Evolutionary conservation across 371 early-diverging fungal species (phyloP).

Genomic region (Fennellomyces sp.): DNA sequence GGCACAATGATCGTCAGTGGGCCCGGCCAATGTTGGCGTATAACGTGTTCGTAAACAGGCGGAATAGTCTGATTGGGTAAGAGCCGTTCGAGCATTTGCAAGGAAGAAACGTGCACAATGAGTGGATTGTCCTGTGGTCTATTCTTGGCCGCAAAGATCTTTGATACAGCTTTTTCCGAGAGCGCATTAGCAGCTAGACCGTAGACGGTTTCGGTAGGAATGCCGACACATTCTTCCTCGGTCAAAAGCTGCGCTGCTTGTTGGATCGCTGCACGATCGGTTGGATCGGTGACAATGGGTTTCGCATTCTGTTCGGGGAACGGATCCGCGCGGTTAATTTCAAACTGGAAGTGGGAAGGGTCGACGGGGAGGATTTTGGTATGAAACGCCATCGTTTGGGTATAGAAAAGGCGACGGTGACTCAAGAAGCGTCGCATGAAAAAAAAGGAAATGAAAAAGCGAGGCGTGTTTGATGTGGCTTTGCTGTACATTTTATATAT

Average conservation of each 20-base stretch:
- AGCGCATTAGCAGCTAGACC: conserved; percentile 97
- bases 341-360: conserved; percentile 12
- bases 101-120: conserved; percentile 95
- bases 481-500: neutral
- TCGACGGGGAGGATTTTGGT: conserved; percentile 16
- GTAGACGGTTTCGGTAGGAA: conserved; percentile 99
- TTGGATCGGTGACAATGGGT: conserved; percentile 21
- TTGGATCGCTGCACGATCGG: conserved; percentile 37
- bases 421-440: neutral
- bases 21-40: conserved; percentile 95
- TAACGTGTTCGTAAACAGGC: conserved; percentile 61
- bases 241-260: conserved; percentile 49
- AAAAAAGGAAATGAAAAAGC: neutral
- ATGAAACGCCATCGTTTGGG: neutral
- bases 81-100: conserved; percentile 84
- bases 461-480: neutral
- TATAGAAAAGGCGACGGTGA: neutral
- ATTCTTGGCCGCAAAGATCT: conserved; percentile 93
- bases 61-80: conserved; percentile 68
- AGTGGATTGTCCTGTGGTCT: conserved; percentile 99
- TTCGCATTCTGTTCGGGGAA: conserved; percentile 16
- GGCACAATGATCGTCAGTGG: conserved; percentile 96
- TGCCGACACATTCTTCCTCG: conserved; percentile 76
- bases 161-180: conserved; percentile 67
- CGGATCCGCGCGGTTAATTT: neutral